phyloP scores from a whole-genome alignment of 495 filamentous ascomycete species.

The Penicillium paxilli region DNA sequence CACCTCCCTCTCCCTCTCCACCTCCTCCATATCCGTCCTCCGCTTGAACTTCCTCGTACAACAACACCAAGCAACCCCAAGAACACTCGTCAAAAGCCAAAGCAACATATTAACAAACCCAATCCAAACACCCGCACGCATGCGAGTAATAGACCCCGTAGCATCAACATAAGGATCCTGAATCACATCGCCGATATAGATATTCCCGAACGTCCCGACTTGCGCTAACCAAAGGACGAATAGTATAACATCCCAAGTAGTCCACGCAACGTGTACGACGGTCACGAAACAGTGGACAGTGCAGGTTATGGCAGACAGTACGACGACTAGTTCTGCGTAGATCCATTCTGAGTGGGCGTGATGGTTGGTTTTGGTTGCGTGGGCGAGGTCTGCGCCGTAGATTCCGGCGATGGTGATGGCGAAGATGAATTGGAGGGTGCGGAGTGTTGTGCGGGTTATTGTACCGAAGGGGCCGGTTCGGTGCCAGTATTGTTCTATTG shows the following conservation, averaged over 20 bases:
- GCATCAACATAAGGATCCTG: slow-evolving; percentile 47
- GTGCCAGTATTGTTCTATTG: slow-evolving; percentile 11
- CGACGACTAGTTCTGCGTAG: slow-evolving; percentile 64
- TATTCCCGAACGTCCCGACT: slow-evolving; percentile 68
- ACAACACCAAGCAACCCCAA: slow-evolving; percentile 24
- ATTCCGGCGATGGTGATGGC: slow-evolving; percentile 67
- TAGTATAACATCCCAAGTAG: slow-evolving; percentile 63
- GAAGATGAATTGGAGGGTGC: slow-evolving; percentile 66
- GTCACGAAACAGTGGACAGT: slow-evolving; percentile 60
- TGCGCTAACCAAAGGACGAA: slow-evolving; percentile 72
- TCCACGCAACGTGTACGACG: slow-evolving; percentile 52
- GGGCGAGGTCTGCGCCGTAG: slow-evolving; percentile 65
- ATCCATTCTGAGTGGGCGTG: slow-evolving; percentile 65
- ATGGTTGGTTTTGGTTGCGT: slow-evolving; percentile 46
- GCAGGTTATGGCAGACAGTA: slow-evolving; percentile 56
- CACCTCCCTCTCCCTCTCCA: background rate
- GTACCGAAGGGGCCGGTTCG: slow-evolving; percentile 3
- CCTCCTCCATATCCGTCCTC: slow-evolving; percentile 1
- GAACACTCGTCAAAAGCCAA: slow-evolving; percentile 59
- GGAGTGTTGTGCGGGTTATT: slow-evolving; percentile 44
- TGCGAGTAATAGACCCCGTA: slow-evolving; percentile 46
- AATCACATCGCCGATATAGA: slow-evolving; percentile 58
- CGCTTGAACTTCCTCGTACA: slow-evolving; percentile 8
- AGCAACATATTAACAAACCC: slow-evolving; percentile 64
- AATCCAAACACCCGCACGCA: slow-evolving; percentile 78